Evolutionary conservation across 2,329 filamentous ascomycete species (phyloP), one percentile per base, ranked within the genome.

Genomic region (Camillea tinctor): DNA sequence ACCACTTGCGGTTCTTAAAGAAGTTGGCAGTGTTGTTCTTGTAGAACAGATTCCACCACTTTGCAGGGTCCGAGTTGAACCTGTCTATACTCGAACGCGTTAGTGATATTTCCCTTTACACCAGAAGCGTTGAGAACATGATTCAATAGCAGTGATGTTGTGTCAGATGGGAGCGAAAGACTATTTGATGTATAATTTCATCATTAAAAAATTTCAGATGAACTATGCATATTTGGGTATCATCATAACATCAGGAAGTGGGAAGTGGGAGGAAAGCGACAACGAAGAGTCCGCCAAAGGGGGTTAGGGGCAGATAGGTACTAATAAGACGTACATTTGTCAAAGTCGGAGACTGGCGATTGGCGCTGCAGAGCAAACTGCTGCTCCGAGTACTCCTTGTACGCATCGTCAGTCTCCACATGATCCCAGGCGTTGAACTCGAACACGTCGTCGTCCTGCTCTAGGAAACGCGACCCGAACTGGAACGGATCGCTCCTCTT

Each of bases 361-460:
- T 89, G 86, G 66, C 93, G 88, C 79, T 99, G 95, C 77, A 89
- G 90, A 52, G 86, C 85, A 73, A 91, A 94, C 78, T 98, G 95
- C 72, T 88, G 79, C 76, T 93, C 87, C 62, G 93, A 89, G 76
- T 95, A 97, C 72, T 90, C 86, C 72, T 89, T 88, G 82, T 97
- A 98, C 49, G 88, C 84, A 68, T 92, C 87, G 78, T 98, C 94
- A 74, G 93, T 93, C 77, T 94, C 89, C 73, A 98, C 95, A 74
- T 99, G 94, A 75, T 99, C 95, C 95, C 95, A 99, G 44, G 95
- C 95, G 76, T 99, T 99, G 85, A 95, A 97, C 75, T 96, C 90
- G 78, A 94, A 99, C 71, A 96, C 91, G 74, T 98, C 84, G 78
- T 97, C 93, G 72, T 88, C 86, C 74, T 94, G 84, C 70, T 90